Base-by-base conservation (phyloP, 1,284 basidiomycete species). In the Heliocybe sulcata region DNA sequence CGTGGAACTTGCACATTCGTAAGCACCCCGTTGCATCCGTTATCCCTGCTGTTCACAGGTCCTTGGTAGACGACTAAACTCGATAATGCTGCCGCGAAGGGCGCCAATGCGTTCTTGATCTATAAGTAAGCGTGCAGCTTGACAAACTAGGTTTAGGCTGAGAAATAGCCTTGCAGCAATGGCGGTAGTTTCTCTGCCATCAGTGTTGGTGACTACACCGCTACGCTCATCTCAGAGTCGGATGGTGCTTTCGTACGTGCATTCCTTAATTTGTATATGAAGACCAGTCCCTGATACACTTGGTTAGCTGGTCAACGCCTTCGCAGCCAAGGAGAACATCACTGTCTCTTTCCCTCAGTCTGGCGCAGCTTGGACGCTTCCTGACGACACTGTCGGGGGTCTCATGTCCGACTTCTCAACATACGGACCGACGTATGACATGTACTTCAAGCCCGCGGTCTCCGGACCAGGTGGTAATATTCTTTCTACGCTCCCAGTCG, bases 381-480 rank as follows among this genome's bases (percentile, higher is more conserved):
- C 67, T 59, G 54, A 74, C 72, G 64, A 29, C 27, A 16, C 23
- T 14, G 9, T n/a, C 23, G 23, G 22, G 22, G 27, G 27, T 6
- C 23, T 25, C 12, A 25, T 49, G 11, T 49, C 22, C 14, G 20
- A 23, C 27, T 49, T 49, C 27, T 49, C 22, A 4, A 49, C 19
- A 6, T 26, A 49, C 47, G 22, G 47, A 2, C 80, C 80, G 0
- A 74, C 77, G 16, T 75, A 79, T 63, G 80, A 83, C 60, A 66
- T 80, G 63, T 72, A 68, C 63, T 70, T 77, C 60, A 74, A 77
- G 57, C 78, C 80, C 2, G 69, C 73, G 2, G 59, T 80, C 52
- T 65, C 74, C 4, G 77, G 80, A 3, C 79, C 80, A 3, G 81
- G 81, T 33, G 74, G 72, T 4, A 74, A 75, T 59, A 85, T 87